Base-by-base conservation (phyloP, 768 basidiomycete genomes). In the Mycena vulgaris region DNA sequence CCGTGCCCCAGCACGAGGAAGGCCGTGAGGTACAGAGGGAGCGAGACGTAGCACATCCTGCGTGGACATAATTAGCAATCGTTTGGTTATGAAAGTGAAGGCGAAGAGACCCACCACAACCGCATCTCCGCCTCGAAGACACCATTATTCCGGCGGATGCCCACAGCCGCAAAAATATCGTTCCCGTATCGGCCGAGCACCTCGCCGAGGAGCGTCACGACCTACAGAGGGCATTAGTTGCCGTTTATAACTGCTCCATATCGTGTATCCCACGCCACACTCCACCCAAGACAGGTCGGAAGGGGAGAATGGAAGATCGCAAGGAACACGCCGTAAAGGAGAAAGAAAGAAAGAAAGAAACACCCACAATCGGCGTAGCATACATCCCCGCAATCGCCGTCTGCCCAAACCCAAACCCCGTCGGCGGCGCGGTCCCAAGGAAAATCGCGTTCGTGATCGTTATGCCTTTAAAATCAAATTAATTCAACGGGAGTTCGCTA, bases 61-160 rank as follows among this genome's bases (percentile, higher is more conserved):
- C n/a, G n/a, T n/a, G n/a, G n/a, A n/a, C n/a, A n/a, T n/a, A n/a
- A n/a, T n/a, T n/a, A n/a, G n/a, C n/a, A n/a, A n/a, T n/a, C n/a
- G n/a, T n/a, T n/a, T n/a, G n/a, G n/a, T n/a, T n/a, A n/a, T n/a
- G n/a, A n/a, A n/a, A n/a, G n/a, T n/a, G n/a, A n/a, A n/a, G n/a
- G n/a, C n/a, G n/a, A n/a, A n/a, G n/a, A n/a, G n/a, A n/a, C 80
- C n/a, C 11, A 82, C 84, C 84, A 85, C 27, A 86, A 59, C 17
- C 84, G 82, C 68, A 70, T 83, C 76, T 90, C 89, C 3, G 89
- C 85, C 61, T 84, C 83, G 76, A 89, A 89, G 47, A 90, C 83
- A 52, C 89, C 89, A 0, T 77, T 71, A 72, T 89, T 87, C 35
- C 82, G 73, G n/a, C 84, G 80, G 70, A 88, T 85, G 48, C 76